Conservation (phyloP, 2,329 filamentous ascomycete genomes). For the Scleromitrula shiraiana region DNA sequence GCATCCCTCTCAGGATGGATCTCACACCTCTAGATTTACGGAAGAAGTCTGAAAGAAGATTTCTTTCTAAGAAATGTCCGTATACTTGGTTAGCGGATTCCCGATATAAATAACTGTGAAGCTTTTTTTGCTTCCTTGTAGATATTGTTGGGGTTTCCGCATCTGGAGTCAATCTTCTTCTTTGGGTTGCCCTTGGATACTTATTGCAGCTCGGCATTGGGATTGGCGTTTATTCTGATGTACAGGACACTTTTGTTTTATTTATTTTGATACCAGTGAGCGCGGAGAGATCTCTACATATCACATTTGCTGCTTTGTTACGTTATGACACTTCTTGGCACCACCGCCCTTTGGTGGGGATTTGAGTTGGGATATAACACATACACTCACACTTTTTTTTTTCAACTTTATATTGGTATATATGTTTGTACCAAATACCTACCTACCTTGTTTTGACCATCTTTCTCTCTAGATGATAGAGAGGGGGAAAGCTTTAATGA, state of each 20-base stretch:
- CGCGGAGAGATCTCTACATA: slow-evolving; percentile 15
- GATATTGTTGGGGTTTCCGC: slow-evolving; percentile 12
- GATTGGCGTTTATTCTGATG: slow-evolving; percentile 24
- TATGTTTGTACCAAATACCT: no score
- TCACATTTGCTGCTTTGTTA: slow-evolving; percentile 18
- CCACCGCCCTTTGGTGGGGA: not conserved
- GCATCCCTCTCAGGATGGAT: slow-evolving; percentile 37
- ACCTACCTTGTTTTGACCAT: no score
- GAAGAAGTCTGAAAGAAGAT: slow-evolving; percentile 35
- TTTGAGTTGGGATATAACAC: slow-evolving; percentile 9
- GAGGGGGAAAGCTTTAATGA: not conserved
- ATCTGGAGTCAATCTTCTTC: not conserved
- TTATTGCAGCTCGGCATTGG: slow-evolving; percentile 8
- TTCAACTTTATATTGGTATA: slow-evolving; percentile 9
- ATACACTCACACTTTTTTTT: no score
- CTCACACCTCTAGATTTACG: slow-evolving; percentile 37
- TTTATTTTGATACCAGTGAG: slow-evolving; percentile 19
- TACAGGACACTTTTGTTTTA: no score
- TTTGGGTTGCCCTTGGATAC: slow-evolving; percentile 15
- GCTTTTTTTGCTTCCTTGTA: slow-evolving; percentile 20
- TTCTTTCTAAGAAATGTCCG: slow-evolving; percentile 13
- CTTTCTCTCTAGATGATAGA: no score
- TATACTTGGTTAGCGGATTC: slow-evolving; percentile 12
- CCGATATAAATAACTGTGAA: slow-evolving; percentile 19
- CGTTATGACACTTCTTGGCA: slow-evolving; percentile 11